These are phyloP conservation scores for Pneumocystis sp. DNA, from an alignment of 1,139 yeast species.

Conservation along the genomic window DNA sequence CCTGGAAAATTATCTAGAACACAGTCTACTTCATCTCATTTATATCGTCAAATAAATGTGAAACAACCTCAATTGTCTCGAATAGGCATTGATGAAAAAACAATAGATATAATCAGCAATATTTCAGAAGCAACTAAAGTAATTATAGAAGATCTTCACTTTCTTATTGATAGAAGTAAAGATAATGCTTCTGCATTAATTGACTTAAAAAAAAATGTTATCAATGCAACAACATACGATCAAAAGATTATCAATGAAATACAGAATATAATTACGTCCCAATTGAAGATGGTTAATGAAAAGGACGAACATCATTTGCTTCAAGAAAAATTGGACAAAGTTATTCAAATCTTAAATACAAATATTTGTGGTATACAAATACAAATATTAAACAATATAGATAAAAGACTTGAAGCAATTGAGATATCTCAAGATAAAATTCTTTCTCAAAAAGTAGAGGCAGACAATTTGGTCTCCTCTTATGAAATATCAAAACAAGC, in stretches of 20 bases:
- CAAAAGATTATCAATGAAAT: neutral
- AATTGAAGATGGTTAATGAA: neutral
- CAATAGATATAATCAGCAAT: neutral
- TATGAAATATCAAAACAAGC: neutral
- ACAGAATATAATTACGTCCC: neutral
- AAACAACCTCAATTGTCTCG: neutral
- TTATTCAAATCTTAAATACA: neutral
- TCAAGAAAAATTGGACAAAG: neutral
- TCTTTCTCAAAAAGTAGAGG: neutral
- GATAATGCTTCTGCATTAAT: neutral
- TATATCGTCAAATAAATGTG: neutral
- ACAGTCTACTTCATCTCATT: neutral
- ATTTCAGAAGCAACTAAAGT: neutral
- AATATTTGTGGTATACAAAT: neutral
- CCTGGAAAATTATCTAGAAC: neutral
- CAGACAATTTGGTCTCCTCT: neutral
- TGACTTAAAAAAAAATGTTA: neutral
- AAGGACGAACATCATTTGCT: neutral
- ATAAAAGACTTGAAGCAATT: neutral
- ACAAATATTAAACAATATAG: neutral
- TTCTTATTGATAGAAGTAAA: neutral
- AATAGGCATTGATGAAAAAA: neutral
- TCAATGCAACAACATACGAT: neutral
- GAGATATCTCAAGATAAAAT: neutral
- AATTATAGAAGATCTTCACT: neutral